Conservation (phyloP, 164 flowering plant species). For the Vitis cinerea region DNA sequence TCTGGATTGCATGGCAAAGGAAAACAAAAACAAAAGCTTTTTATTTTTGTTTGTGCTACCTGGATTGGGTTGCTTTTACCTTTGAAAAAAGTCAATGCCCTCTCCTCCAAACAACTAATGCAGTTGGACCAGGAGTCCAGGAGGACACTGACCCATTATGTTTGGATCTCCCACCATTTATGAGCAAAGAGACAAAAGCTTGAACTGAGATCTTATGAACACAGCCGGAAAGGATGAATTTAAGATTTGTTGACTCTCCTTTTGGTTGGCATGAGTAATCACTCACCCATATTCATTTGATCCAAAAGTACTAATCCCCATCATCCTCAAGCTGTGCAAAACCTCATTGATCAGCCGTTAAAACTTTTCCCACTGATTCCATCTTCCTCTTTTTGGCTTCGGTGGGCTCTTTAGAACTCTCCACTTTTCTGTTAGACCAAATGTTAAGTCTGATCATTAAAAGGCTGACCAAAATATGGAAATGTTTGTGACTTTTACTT, state of each 20-base stretch:
- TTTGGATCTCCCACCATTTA: too few species aligned
- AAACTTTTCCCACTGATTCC: neutral
- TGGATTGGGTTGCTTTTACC: neutral
- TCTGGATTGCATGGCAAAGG: neutral
- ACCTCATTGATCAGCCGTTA: neutral
- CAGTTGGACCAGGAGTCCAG: neutral
- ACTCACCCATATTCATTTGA: too few species aligned
- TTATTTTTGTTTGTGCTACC: neutral
- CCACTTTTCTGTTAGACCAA: too few species aligned
- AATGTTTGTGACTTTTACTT: too few species aligned
- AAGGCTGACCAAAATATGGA: too few species aligned
- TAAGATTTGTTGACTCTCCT: neutral
- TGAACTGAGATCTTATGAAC: neutral
- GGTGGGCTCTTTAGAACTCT: too few species aligned
- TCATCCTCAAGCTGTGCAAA: too few species aligned
- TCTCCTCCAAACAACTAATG: neutral
- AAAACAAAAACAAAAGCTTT: neutral
- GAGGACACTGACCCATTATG: too few species aligned
- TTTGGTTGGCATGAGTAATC: neutral
- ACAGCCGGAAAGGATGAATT: neutral
- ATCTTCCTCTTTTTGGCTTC: neutral
- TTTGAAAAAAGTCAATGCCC: neutral
- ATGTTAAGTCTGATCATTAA: too few species aligned
- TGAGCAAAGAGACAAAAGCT: neutral
- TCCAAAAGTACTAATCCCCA: too few species aligned